These are phyloP conservation scores for Hypoxylon cercidicola DNA, from an alignment of 495 filamentous ascomycete genomes.

Conservation along the genomic window DNA sequence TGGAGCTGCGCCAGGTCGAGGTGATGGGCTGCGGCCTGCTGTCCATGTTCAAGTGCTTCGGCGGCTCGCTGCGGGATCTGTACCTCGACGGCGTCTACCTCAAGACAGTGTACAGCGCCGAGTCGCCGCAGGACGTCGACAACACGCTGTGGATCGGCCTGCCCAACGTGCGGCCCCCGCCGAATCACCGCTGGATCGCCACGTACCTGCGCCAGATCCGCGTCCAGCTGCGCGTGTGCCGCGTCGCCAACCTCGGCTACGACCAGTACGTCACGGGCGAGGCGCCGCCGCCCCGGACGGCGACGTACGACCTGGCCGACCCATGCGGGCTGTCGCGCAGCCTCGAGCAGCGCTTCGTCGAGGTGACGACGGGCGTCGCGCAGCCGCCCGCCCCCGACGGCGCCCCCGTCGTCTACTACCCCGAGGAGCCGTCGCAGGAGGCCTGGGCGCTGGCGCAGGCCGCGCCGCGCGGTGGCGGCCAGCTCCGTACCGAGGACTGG, in stretches of 20 bases:
- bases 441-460: conserved; percentile 23
- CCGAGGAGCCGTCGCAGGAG: conserved; percentile 28
- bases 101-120: conserved; percentile 30
- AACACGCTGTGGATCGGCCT: conserved; percentile 43
- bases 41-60: conserved; percentile 22
- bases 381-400: conserved; percentile 25
- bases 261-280: conserved; percentile 26
- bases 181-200: conserved; percentile 37
- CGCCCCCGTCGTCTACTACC: conserved; percentile 25
- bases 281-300: conserved; percentile 1
- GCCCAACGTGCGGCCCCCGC: conserved; percentile 32
- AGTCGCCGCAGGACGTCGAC: conserved; percentile 15
- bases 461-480: background rate
- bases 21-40: conserved; percentile 26
- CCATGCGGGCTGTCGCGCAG: conserved; percentile 33
- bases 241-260: conserved; percentile 37
- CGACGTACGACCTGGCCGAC: conserved; percentile 36
- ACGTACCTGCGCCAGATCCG: conserved; percentile 30
- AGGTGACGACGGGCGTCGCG: conserved; percentile 35
- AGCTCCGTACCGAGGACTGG: conserved; percentile 6
- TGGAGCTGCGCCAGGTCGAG: conserved; percentile 42
- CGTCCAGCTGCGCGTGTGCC: conserved; percentile 34
- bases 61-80: conserved; percentile 36
- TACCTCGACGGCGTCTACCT: conserved; percentile 41
- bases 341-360: conserved; percentile 42